phyloP scores from a whole-genome alignment of 1,139 yeast species.

The Candida mesenterica region DNA sequence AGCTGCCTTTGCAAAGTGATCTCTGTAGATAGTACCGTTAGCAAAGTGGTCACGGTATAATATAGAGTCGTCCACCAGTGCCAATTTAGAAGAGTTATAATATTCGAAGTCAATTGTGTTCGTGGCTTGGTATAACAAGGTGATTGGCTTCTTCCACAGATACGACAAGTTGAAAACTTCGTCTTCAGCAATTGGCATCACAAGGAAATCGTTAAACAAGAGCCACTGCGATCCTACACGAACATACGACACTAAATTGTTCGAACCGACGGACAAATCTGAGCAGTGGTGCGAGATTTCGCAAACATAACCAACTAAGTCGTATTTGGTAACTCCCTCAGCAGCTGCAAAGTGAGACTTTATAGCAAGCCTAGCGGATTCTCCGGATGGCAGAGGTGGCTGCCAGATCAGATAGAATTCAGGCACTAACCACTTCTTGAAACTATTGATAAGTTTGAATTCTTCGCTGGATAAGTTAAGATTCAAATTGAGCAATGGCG shows the following conservation, averaged over 20 bases:
- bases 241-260: constrained; percentile 58
- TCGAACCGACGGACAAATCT: constrained; percentile 46
- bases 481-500: constrained; percentile 66
- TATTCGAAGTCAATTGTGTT: constrained; percentile 21
- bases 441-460: constrained; percentile 30
- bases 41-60: constrained; percentile 78
- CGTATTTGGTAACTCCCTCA: constrained; percentile 43
- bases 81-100: constrained; percentile 16
- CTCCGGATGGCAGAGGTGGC: constrained; percentile 15
- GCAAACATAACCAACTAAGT: constrained; percentile 66
- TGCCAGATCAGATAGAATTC: constrained; percentile 48
- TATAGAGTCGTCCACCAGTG: constrained; percentile 55
- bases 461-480: constrained; percentile 54
- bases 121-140: constrained; percentile 57
- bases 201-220: constrained; percentile 88
- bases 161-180: constrained; percentile 66
- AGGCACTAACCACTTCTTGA: constrained; percentile 58
- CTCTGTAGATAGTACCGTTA: constrained; percentile 53
- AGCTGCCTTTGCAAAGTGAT: constrained; percentile 71
- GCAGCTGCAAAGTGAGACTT: constrained; percentile 22
- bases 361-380: constrained; percentile 23
- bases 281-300: constrained; percentile 57
- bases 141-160: constrained; percentile 83
- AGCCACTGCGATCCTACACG: constrained; percentile 67
- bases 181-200: constrained; percentile 71